These are phyloP conservation scores for Colletotrichum aenigma DNA, from an alignment of 2,329 filamentous ascomycete species.

Conservation along the genomic window DNA sequence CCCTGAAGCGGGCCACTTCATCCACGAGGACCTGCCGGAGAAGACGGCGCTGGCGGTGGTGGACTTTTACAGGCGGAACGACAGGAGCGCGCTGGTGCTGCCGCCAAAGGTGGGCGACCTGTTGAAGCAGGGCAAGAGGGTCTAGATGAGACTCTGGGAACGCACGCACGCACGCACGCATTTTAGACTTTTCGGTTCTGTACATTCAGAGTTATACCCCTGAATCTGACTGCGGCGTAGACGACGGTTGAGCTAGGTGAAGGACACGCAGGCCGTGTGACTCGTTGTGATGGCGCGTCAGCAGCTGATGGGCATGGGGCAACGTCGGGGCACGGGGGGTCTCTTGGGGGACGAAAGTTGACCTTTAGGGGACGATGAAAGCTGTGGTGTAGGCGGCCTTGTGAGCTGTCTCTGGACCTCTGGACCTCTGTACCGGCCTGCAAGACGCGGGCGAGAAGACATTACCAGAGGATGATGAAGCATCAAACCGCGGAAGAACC, in stretches of 20 bases:
- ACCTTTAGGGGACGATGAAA: not conserved
- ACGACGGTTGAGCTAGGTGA: not conserved
- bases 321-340: not conserved
- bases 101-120: conserved; percentile 90
- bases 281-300: not conserved
- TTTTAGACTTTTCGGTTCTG: not conserved
- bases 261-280: not conserved
- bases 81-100: conserved; percentile 81
- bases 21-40: conserved; percentile 93
- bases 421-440: not conserved
- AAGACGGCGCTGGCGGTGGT: conserved; percentile 85
- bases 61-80: conserved; percentile 92
- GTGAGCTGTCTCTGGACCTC: not conserved
- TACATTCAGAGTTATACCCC: not conserved
- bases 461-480: not conserved
- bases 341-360: not conserved
- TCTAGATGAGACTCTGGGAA: conserved; percentile 35
- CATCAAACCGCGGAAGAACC: not conserved
- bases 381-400: not conserved
- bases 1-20: conserved; percentile 93
- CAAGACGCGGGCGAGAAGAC: not conserved
- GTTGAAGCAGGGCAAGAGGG: conserved; percentile 64
- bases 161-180: not conserved
- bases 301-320: not conserved
- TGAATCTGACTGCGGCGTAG: not conserved